These are phyloP conservation scores for Alnus glutinosa DNA, from an alignment of 306 rosid species.

Conservation along the genomic window DNA sequence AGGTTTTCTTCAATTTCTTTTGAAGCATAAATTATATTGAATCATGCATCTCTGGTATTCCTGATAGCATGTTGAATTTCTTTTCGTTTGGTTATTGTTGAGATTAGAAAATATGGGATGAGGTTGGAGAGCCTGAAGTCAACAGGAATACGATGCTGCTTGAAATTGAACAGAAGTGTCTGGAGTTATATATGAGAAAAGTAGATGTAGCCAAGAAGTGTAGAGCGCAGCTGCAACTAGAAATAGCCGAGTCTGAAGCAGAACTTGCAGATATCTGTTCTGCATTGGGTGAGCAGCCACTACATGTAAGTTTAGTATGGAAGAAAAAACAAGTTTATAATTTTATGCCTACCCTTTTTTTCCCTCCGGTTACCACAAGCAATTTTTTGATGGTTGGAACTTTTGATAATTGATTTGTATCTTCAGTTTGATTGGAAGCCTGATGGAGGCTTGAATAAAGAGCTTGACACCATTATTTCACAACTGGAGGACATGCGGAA, in stretches of 20 bases:
- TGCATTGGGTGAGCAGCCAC: slow-evolving; percentile 56
- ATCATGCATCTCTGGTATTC: neutral
- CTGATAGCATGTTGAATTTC: slow-evolving; percentile 2
- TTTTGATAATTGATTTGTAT: slow-evolving; percentile 15
- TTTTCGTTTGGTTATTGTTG: slow-evolving; percentile 26
- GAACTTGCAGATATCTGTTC: slow-evolving; percentile 55
- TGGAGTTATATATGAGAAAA: slow-evolving; percentile 50
- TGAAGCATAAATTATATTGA: slow-evolving; percentile 13
- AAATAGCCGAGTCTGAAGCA: slow-evolving; percentile 50
- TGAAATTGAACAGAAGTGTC: slow-evolving; percentile 64
- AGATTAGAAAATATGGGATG: slow-evolving; percentile 72
- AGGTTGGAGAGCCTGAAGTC: slow-evolving; percentile 64
- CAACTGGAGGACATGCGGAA: slow-evolving; percentile 56
- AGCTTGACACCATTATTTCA: slow-evolving; percentile 42
- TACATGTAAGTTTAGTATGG: slow-evolving; percentile 39
- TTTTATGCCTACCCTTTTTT: slow-evolving; percentile 5
- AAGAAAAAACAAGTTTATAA: slow-evolving; percentile 7
- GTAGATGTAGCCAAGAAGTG: slow-evolving; percentile 54
- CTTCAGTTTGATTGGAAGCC: slow-evolving; percentile 46
- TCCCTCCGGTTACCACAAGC: neutral
- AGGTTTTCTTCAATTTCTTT: slow-evolving; percentile 45
- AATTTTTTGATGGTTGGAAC: slow-evolving; percentile 22
- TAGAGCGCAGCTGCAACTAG: slow-evolving; percentile 54
- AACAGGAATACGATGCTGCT: slow-evolving; percentile 52
- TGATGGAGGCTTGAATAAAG: slow-evolving; percentile 55